Evolutionary conservation across 2,329 filamentous ascomycete species (phyloP).

Genomic region (Aspergillus quadrilineatus): DNA sequence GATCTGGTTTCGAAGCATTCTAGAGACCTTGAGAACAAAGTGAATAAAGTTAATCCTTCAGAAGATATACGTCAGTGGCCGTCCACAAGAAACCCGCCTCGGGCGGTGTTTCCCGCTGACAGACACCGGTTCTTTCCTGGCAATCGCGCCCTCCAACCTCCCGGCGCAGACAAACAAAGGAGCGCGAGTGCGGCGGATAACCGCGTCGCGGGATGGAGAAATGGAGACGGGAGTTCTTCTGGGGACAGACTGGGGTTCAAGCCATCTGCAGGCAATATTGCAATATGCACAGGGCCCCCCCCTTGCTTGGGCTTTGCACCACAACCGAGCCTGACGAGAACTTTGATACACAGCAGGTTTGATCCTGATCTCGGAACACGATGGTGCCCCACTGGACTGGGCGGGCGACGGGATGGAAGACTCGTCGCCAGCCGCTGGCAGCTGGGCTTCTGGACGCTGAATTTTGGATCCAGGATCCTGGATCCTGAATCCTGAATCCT

Average conservation of each 20-base stretch:
- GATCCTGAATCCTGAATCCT: no score
- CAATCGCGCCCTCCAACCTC: not conserved
- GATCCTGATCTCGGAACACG: not conserved
- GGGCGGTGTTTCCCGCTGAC: not conserved
- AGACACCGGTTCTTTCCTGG: not conserved
- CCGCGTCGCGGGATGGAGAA: not conserved
- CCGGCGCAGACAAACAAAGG: not conserved
- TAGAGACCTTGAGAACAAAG: not conserved
- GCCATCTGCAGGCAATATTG: conserved; percentile 4
- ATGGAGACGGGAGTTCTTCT: not conserved
- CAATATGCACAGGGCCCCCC: conserved; percentile 15
- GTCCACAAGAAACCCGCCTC: no score
- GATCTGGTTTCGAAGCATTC: not conserved
- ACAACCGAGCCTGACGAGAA: conserved; percentile 2
- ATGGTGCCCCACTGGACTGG: not conserved
- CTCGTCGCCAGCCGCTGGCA: not conserved
- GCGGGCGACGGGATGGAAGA: not conserved
- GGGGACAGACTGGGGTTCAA: not conserved
- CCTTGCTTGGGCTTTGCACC: conserved; percentile 15
- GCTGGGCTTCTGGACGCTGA: no score
- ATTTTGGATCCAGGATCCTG: no score
- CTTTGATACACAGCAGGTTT: not conserved
- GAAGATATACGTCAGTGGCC: no score
- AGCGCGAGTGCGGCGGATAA: not conserved
- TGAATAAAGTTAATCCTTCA: not conserved